Evolutionary conservation across 2,329 filamentous ascomycete genomes (phyloP).

Genomic region (Cryphonectria parasitica): DNA sequence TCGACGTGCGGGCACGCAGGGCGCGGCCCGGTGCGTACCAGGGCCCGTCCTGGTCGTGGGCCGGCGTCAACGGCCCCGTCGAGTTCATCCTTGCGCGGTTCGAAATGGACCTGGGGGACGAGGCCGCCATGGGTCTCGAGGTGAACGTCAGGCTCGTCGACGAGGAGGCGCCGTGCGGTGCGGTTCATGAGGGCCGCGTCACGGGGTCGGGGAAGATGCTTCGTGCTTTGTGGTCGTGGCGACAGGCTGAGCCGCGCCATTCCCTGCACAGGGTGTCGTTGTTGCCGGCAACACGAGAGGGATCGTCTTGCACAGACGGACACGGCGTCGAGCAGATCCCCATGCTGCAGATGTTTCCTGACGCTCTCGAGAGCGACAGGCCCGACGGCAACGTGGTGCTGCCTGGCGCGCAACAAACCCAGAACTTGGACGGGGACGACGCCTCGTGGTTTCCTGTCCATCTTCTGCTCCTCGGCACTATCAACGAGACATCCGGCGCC

Average conservation of each 20-base stretch:
- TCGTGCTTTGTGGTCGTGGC: background rate
- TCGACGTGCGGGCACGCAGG: background rate
- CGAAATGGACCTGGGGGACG: background rate
- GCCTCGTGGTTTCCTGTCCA: background rate
- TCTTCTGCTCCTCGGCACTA: background rate
- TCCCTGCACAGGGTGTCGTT: background rate
- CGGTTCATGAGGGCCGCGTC: background rate
- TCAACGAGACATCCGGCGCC: background rate
- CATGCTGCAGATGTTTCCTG: background rate
- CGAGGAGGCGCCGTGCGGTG: background rate
- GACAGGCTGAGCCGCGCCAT: background rate
- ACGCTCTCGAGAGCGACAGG: background rate
- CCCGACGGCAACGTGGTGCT: background rate
- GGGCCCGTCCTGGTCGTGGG: constrained; percentile 6
- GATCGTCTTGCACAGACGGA: background rate
- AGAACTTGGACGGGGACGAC: background rate
- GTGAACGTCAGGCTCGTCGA: background rate
- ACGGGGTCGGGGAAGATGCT: background rate
- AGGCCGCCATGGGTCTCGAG: background rate
- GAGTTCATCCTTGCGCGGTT: background rate
- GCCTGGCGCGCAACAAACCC: too few relatives aligned
- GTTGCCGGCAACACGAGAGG: background rate
- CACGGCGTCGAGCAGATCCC: background rate
- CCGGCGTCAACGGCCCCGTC: constrained; percentile 1
- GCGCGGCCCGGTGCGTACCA: background rate